Percentiles rank a stretch among this genome's conserved stretches.
These are phyloP conservation scores for Stephania yunnanensis DNA, from an alignment of 164 flowering plant genomes.

Conservation along the genomic window DNA sequence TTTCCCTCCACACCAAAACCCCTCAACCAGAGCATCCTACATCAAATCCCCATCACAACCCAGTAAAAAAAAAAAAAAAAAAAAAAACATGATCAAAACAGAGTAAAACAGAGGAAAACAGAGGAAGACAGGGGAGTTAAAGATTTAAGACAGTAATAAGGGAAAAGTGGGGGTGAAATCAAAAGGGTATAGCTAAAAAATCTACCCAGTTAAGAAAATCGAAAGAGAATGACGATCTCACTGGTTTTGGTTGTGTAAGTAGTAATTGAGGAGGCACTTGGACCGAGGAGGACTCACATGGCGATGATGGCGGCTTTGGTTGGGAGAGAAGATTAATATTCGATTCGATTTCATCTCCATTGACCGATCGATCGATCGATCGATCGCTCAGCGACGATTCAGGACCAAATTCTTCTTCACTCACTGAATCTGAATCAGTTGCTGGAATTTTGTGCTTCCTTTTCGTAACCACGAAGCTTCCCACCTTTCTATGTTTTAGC, in stretches of 20 bases:
- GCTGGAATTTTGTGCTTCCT: no score
- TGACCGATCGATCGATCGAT: no score
- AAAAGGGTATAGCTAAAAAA: background rate
- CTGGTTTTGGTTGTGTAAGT: no score
- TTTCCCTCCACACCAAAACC: slow-evolving; percentile 20
- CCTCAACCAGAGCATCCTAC: slow-evolving; percentile 32
- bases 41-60: background rate
- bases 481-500: no score
- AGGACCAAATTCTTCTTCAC: background rate
- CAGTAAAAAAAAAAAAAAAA: background rate
- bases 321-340: slow-evolving; percentile 5
- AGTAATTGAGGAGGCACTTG: background rate
- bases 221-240: background rate
- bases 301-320: slow-evolving; percentile 23
- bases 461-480: no score
- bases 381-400: background rate
- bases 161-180: background rate
- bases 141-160: no score
- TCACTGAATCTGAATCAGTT: no score
- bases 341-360: no score
- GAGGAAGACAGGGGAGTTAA: background rate
- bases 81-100: no score
- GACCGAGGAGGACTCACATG: slow-evolving; percentile 50
- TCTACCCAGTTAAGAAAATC: background rate
- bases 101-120: background rate